A percentile compares a stretch with the other conserved stretches of the same genome.
Conservation (phyloP, 768 basidiomycete genomes). For the Suillus discolor region DNA sequence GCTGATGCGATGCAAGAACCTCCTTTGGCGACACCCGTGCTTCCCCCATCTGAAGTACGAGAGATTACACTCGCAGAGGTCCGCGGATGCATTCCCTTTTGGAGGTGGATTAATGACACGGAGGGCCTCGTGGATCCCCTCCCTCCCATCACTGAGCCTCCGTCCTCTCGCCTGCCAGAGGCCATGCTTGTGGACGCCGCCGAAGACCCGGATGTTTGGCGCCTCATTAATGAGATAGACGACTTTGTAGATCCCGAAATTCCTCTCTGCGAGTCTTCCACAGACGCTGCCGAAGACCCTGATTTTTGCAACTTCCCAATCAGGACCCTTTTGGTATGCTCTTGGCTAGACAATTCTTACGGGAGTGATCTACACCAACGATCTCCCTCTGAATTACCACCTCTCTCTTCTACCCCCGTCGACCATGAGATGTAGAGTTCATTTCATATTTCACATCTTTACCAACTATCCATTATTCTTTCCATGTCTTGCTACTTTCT, state of each 20-base stretch:
- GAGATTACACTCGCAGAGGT: background rate
- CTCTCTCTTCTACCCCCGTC: background rate
- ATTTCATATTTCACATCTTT: background rate
- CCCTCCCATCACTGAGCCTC: background rate
- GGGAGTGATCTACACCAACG: background rate
- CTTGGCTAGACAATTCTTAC: background rate
- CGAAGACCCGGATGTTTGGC: background rate
- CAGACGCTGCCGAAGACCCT: background rate
- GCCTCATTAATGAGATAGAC: background rate
- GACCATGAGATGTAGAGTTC: background rate
- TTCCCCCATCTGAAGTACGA: background rate
- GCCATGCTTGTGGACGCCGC: background rate
- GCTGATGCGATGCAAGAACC: background rate
- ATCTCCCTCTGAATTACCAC: background rate
- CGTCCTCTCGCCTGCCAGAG: background rate
- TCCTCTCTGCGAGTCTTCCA: background rate
- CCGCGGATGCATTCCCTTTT: too few relatives aligned
- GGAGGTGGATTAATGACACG: background rate
- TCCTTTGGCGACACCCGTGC: background rate
- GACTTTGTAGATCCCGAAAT: background rate
- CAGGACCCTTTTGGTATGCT: background rate
- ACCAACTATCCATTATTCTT: background rate
- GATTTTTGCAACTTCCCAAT: background rate
- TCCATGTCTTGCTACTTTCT: background rate
- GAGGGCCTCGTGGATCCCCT: background rate